Conservation (phyloP, 2,329 filamentous ascomycete genomes). For the Tricladium varicosporioides region DNA sequence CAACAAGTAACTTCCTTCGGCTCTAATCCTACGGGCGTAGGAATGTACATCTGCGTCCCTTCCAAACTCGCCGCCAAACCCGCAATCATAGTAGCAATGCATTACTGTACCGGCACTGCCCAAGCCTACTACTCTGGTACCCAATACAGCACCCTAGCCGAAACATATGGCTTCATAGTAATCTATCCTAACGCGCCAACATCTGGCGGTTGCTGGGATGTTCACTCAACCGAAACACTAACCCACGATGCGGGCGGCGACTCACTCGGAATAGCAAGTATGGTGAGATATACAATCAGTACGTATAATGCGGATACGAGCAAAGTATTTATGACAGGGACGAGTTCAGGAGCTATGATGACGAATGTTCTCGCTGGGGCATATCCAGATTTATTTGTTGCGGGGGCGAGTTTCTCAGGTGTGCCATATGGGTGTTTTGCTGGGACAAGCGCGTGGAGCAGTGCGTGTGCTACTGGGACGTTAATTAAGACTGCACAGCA, state of each 20-base stretch:
- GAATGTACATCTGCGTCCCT: slow-evolving; percentile 15
- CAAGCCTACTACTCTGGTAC: slow-evolving; percentile 31
- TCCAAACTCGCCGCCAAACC: slow-evolving; percentile 4
- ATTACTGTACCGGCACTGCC: slow-evolving; percentile 39
- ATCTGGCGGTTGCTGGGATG: slow-evolving; percentile 55
- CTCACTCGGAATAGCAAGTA: slow-evolving; percentile 52
- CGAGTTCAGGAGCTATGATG: slow-evolving; percentile 46
- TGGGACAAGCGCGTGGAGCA: slow-evolving; percentile 43
- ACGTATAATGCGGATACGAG: slow-evolving; percentile 48
- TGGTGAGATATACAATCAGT: slow-evolving; percentile 51
- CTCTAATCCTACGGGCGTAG: slow-evolving; percentile 7
- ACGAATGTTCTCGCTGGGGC: slow-evolving; percentile 45
- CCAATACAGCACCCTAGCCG: slow-evolving; percentile 51
- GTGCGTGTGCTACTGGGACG: slow-evolving; percentile 40
- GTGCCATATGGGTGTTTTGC: slow-evolving; percentile 42
- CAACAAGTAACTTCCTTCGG: slow-evolving; percentile 10
- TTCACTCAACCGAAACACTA: slow-evolving; percentile 47
- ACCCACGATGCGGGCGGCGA: slow-evolving; percentile 55
- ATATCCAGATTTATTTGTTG: slow-evolving; percentile 46
- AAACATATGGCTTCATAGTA: slow-evolving; percentile 53
- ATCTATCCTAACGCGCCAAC: slow-evolving; percentile 55
- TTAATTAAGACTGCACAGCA: not conserved
- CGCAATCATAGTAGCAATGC: slow-evolving; percentile 15
- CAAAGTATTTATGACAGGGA: slow-evolving; percentile 52
- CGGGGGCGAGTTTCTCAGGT: slow-evolving; percentile 41